A percentile compares a stretch with the other conserved stretches of the same genome.
Evolutionary conservation across 2,329 filamentous ascomycete genomes (phyloP).

Genomic region (Thelonectria olida): DNA sequence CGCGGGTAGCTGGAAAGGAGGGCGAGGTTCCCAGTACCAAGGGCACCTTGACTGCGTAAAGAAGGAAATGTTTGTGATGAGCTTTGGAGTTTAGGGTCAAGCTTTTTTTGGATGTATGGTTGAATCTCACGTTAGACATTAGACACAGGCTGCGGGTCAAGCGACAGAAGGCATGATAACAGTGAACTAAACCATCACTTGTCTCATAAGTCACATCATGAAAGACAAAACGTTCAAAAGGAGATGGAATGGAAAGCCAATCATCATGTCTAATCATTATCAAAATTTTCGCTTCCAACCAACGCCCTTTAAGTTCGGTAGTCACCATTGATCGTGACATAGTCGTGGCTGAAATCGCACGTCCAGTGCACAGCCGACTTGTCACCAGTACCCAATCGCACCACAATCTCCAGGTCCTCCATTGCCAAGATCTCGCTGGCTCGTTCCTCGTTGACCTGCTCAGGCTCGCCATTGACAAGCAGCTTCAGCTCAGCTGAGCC

Average conservation of each 20-base stretch:
- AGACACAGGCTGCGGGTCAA: not conserved
- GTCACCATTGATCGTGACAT: slow-evolving; percentile 74
- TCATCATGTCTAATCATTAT: slow-evolving; percentile 14
- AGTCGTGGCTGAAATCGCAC: slow-evolving; percentile 88
- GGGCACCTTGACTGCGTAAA: slow-evolving; percentile 78
- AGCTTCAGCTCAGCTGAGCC: slow-evolving; percentile 81
- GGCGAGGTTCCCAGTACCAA: slow-evolving; percentile 97
- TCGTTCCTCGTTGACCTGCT: slow-evolving; percentile 78
- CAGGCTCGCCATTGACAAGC: slow-evolving; percentile 81
- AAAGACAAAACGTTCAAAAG: not conserved
- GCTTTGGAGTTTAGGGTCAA: slow-evolving; percentile 37
- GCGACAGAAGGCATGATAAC: not conserved
- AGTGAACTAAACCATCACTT: not conserved
- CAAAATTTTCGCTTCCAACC: slow-evolving; percentile 9
- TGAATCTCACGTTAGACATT: slow-evolving; percentile 26
- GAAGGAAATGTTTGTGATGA: slow-evolving; percentile 1
- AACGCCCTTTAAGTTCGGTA: slow-evolving; percentile 65
- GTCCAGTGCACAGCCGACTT: slow-evolving; percentile 82
- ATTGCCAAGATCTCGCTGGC: slow-evolving; percentile 81
- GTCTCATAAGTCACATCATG: not conserved
- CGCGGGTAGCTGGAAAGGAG: slow-evolving; percentile 79
- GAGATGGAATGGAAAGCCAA: slow-evolving; percentile 3
- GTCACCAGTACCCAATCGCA: slow-evolving; percentile 74
- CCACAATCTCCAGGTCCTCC: slow-evolving; percentile 82
- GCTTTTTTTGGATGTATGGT: slow-evolving; percentile 20